Evolutionary conservation across 2,329 filamentous ascomycete genomes (phyloP).

Genomic region (Emericellopsis atlantica): DNA sequence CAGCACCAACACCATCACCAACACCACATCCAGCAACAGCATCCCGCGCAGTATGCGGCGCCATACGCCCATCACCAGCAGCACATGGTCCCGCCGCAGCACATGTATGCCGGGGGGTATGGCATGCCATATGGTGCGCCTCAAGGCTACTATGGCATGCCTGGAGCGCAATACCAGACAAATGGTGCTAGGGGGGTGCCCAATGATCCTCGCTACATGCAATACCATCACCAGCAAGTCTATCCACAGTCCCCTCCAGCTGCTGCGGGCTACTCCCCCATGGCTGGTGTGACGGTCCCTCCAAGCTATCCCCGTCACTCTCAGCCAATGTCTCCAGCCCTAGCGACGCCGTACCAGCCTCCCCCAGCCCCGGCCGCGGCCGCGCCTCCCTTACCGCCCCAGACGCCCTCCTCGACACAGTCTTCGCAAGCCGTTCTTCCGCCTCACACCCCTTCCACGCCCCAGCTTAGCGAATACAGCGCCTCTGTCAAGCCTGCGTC

Average conservation of each 20-base stretch:
- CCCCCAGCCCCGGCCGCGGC: conserved; percentile 29
- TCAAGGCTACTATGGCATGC: conserved; percentile 38
- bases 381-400: conserved; percentile 30
- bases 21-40: conserved; percentile 4
- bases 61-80: conserved; percentile 22
- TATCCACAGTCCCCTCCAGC: conserved; percentile 36
- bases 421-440: conserved; percentile 14
- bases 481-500: no score
- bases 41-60: conserved; percentile 14
- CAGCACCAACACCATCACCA: conserved; percentile 4
- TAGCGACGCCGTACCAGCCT: conserved; percentile 45
- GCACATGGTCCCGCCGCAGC: conserved; percentile 22
- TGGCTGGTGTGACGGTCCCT: conserved; percentile 31
- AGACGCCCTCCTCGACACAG: conserved; percentile 34
- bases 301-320: conserved; percentile 34
- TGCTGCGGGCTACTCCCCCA: conserved; percentile 38
- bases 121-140: conserved; percentile 36
- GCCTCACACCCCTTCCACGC: not conserved
- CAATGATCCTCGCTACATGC: conserved; percentile 21
- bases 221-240: conserved; percentile 23
- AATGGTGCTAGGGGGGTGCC: conserved; percentile 29
- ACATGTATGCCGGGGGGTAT: conserved; percentile 28
- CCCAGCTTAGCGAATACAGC: no score
- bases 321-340: conserved; percentile 34
- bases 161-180: conserved; percentile 43